A percentile compares a stretch with the other conserved stretches of the same genome.
Conservation (phyloP, 129 eudicot species). For the Silybum marianum region DNA sequence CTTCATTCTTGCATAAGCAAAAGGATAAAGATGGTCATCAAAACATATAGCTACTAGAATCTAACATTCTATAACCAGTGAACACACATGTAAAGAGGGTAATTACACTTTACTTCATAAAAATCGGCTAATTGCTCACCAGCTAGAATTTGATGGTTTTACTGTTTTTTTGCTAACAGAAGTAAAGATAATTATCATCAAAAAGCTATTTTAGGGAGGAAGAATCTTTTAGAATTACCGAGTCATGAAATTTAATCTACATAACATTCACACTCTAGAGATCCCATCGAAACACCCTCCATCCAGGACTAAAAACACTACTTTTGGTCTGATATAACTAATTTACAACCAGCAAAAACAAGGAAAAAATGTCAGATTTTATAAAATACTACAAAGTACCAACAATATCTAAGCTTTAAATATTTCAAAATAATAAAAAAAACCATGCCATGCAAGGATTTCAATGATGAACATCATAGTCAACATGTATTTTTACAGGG, state of each 20-base stretch:
- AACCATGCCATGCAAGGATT: neutral
- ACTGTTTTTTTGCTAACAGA: neutral
- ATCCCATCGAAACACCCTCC: neutral
- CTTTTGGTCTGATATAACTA: neutral
- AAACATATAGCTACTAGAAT: neutral
- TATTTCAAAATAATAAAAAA: slow-evolving; percentile 7
- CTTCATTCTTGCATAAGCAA: neutral
- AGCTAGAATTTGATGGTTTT: neutral
- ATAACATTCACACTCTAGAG: neutral
- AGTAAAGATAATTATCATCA: neutral
- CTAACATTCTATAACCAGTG: neutral
- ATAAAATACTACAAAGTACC: neutral
- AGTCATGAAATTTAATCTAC: neutral
- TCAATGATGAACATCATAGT: neutral
- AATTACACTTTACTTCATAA: neutral
- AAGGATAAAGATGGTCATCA: neutral
- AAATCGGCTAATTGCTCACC: neutral
- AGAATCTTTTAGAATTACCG: neutral
- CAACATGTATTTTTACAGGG: neutral
- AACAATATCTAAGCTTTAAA: neutral
- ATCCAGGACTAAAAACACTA: neutral
- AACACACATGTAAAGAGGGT: neutral
- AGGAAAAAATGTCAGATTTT: neutral
- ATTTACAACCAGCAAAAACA: neutral
- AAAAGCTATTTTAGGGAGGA: neutral